Percentiles rank a stretch among this genome's conserved stretches.
Conservation (phyloP, 2,329 filamentous ascomycete genomes). For the Coleophoma crateriformis region DNA sequence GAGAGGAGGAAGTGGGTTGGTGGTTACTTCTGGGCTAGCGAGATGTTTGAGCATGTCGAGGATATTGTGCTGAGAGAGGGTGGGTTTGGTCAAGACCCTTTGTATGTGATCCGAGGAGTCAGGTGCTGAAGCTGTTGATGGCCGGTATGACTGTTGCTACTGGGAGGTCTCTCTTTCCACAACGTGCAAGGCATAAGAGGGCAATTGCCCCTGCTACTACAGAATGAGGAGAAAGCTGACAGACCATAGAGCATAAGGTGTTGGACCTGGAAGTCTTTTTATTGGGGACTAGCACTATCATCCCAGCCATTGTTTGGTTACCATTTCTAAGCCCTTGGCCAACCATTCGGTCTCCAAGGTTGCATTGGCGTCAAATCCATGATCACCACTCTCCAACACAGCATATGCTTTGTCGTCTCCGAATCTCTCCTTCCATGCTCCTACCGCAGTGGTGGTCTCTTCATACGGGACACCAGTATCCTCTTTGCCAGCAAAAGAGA, state of each 20-base stretch:
- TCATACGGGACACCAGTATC: too few species aligned
- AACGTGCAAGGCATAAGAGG: too few species aligned
- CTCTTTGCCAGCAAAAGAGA: too few species aligned
- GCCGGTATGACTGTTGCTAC: too few species aligned
- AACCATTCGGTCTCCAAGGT: neutral
- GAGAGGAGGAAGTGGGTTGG: slow-evolving; percentile 43
- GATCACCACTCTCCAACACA: neutral
- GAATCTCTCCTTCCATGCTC: neutral
- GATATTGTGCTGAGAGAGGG: slow-evolving; percentile 43
- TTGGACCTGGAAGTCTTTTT: too few species aligned
- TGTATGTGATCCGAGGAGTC: slow-evolving; percentile 36
- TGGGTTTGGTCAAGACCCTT: slow-evolving; percentile 29
- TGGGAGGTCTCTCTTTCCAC: too few species aligned
- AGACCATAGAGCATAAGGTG: too few species aligned
- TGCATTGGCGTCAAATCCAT: neutral
- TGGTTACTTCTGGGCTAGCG: slow-evolving; percentile 41
- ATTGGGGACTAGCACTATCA: too few species aligned
- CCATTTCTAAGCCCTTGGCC: neutral
- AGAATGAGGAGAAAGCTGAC: too few species aligned
- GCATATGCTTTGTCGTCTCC: neutral
- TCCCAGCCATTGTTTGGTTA: too few species aligned
- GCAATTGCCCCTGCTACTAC: too few species aligned
- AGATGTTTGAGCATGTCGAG: slow-evolving; percentile 45
- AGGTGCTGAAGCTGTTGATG: slow-evolving; percentile 7
- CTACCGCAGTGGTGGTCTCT: neutral